Evolutionary conservation across 768 basidiomycete species (phyloP).

Genomic region (Lyophyllum atratum): DNA sequence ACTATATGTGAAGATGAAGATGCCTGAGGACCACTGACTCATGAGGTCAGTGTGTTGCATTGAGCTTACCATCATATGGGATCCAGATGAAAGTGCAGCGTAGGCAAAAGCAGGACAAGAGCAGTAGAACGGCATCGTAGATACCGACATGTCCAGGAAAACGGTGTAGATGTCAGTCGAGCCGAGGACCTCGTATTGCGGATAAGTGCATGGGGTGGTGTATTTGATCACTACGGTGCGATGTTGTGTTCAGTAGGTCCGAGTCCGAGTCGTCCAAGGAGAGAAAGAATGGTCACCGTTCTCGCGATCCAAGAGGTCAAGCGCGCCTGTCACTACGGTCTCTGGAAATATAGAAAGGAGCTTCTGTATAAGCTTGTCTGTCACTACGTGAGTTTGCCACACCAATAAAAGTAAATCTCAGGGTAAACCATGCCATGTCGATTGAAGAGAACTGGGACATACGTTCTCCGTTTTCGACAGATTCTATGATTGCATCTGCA

Average conservation of each 20-base stretch:
- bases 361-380: conserved; percentile 56
- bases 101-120: conserved; percentile 75
- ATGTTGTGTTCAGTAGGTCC: background rate
- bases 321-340: conserved; percentile 62
- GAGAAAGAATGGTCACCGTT: conserved; percentile 46
- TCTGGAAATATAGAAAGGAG: conserved; percentile 65
- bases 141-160: conserved; percentile 42
- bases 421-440: background rate
- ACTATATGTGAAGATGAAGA: conserved; percentile 41
- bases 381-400: too few species aligned
- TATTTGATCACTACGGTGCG: conserved; percentile 58
- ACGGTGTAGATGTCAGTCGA: conserved; percentile 66
- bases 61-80: conserved; percentile 62
- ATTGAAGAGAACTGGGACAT: background rate
- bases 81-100: conserved; percentile 58
- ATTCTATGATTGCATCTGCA: conserved; percentile 29
- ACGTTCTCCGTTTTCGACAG: conserved; percentile 35
- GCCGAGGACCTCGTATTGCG: conserved; percentile 69
- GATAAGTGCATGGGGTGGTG: conserved; percentile 54
- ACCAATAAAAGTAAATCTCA: background rate
- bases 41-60: conserved; percentile 6
- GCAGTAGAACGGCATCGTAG: conserved; percentile 58
- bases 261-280: background rate
- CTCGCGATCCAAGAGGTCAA: conserved; percentile 76
- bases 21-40: background rate